Evolutionary conservation across 306 rosid species (phyloP).

Genomic region (Quercus variabilis): DNA sequence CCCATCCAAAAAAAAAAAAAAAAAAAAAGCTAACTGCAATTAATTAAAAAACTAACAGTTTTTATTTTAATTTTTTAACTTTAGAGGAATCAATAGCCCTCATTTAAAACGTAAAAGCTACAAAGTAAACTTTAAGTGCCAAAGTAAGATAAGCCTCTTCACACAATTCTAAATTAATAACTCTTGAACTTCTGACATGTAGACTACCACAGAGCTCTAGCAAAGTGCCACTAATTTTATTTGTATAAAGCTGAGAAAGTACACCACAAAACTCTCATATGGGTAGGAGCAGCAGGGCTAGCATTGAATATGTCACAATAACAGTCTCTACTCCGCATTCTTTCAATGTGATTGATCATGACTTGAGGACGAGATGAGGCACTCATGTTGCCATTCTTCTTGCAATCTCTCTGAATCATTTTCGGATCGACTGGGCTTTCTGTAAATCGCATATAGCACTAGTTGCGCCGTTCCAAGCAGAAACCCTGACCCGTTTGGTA

Average conservation of each 20-base stretch:
- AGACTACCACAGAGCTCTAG: neutral
- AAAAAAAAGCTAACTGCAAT: no score
- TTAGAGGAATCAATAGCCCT: no score
- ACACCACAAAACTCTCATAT: neutral
- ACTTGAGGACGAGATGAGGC: slow-evolving; percentile 8
- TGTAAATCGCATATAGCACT: slow-evolving; percentile 22
- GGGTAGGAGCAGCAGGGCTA: no score
- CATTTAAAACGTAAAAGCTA: no score
- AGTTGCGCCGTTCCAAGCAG: slow-evolving; percentile 32
- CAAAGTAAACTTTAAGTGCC: no score
- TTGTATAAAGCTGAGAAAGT: neutral
- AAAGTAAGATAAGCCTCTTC: no score
- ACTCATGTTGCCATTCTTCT: slow-evolving; percentile 21
- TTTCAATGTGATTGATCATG: neutral
- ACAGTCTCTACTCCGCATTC: neutral
- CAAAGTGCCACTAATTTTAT: neutral
- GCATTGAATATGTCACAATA: neutral
- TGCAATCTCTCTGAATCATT: neutral
- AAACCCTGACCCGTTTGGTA: slow-evolving; percentile 37
- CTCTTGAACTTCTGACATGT: no score
- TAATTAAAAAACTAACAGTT: no score
- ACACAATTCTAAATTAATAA: no score
- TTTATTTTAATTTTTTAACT: no score
- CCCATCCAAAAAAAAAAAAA: no score
- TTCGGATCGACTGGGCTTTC: slow-evolving; percentile 3